Conservation (phyloP, 768 basidiomycete genomes). For the Boletus subcaerulescens region DNA sequence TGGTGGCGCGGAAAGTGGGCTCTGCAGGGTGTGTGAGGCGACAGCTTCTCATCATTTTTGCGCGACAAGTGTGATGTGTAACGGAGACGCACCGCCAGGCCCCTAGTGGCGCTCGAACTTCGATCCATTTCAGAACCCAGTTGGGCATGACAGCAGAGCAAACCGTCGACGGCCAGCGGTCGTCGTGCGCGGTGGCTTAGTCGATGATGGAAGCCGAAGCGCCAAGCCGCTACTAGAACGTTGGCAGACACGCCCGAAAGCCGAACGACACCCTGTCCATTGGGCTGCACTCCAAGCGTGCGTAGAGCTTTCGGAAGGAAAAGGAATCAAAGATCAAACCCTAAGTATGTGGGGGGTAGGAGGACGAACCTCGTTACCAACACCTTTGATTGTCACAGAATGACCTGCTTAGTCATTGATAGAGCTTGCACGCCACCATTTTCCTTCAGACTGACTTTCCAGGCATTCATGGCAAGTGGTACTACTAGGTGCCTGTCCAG, state of each 20-base stretch:
- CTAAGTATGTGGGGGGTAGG: background rate
- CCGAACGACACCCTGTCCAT: background rate
- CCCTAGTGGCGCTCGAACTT: background rate
- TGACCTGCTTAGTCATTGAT: constrained; percentile 22
- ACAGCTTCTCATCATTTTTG: background rate
- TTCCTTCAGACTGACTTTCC: constrained; percentile 19
- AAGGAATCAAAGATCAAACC: background rate
- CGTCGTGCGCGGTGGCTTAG: background rate
- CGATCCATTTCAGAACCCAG: constrained; percentile 7
- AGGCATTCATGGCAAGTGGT: background rate
- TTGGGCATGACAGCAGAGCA: background rate
- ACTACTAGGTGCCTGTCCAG: background rate
- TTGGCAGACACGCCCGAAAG: background rate
- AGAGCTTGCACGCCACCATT: background rate
- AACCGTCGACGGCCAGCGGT: background rate
- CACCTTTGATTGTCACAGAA: background rate
- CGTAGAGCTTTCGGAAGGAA: background rate
- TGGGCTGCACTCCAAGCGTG: background rate
- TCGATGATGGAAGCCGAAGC: constrained; percentile 11
- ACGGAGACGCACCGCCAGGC: background rate
- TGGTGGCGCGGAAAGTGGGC: background rate
- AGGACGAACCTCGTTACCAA: background rate
- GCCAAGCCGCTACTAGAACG: background rate
- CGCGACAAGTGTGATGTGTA: background rate
- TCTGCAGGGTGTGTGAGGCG: background rate